Conservation (phyloP, 2,329 filamentous ascomycete genomes). For the Trichoderma endophyticum region DNA sequence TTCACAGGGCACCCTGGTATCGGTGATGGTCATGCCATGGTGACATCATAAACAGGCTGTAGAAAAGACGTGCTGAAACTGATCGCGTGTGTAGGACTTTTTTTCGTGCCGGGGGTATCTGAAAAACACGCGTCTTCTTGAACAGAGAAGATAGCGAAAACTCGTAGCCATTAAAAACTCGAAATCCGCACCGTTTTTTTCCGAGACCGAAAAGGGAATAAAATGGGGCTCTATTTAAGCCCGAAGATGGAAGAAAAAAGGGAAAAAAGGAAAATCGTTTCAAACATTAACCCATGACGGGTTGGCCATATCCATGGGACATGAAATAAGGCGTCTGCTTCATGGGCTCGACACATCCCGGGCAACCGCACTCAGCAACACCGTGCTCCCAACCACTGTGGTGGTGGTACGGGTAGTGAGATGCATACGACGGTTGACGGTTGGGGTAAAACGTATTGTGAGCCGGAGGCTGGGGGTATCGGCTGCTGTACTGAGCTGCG, state of each 20-base stretch:
- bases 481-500: slow-evolving; percentile 41
- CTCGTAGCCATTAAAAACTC: slow-evolving; percentile 34
- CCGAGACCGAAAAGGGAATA: slow-evolving; percentile 15
- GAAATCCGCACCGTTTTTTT: slow-evolving; percentile 18
- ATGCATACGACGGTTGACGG: slow-evolving; percentile 40
- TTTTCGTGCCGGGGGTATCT: slow-evolving; percentile 42
- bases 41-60: slow-evolving; percentile 11
- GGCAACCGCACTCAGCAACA: slow-evolving; percentile 49
- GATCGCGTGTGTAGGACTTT: slow-evolving; percentile 29
- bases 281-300: slow-evolving; percentile 50
- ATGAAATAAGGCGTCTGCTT: slow-evolving; percentile 50
- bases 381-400: slow-evolving; percentile 51
- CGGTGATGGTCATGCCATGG: background rate
- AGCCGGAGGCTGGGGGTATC: slow-evolving; percentile 43
- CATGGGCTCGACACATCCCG: slow-evolving; percentile 43
- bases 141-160: slow-evolving; percentile 28
- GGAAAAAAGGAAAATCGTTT: slow-evolving; percentile 25
- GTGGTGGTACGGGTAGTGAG: slow-evolving; percentile 45
- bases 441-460: slow-evolving; percentile 42
- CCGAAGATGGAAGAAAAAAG: background rate
- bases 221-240: background rate
- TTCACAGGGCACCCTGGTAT: background rate
- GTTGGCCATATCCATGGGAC: slow-evolving; percentile 49
- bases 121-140: slow-evolving; percentile 33
- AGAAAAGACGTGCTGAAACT: slow-evolving; percentile 24